Conservation (phyloP, 768 basidiomycete species). For the Leccinum aurantiacum region DNA sequence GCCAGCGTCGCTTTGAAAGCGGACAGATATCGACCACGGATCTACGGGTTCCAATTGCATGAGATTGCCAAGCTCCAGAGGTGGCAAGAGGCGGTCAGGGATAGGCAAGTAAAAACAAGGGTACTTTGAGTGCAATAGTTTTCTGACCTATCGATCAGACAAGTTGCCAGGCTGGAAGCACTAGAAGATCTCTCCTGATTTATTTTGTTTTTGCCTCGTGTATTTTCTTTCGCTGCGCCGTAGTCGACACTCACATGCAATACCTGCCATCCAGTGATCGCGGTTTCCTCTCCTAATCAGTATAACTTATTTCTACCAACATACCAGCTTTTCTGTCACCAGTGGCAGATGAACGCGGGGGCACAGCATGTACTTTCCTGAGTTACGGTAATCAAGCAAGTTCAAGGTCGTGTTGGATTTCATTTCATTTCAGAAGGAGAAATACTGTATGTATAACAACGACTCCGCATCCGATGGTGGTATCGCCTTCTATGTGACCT, state of each 20-base stretch:
- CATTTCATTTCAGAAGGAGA: not conserved
- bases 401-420: not conserved
- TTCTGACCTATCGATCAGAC: slow-evolving; percentile 32
- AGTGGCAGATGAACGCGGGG: not conserved
- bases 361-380: not conserved
- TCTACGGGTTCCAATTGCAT: slow-evolving; percentile 96
- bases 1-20: slow-evolving; percentile 83
- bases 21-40: slow-evolving; percentile 88
- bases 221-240: slow-evolving; percentile 6
- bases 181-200: slow-evolving; percentile 38
- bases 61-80: slow-evolving; percentile 91
- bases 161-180: slow-evolving; percentile 51
- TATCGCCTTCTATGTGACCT: not conserved
- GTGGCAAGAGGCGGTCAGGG: slow-evolving; percentile 94
- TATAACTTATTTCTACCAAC: not conserved
- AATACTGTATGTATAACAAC: not conserved
- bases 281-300: not conserved
- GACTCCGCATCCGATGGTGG: not conserved
- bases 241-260: slow-evolving; percentile 7
- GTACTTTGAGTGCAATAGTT: not conserved
- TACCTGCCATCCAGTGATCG: not conserved
- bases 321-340: not conserved
- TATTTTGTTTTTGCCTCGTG: not conserved
- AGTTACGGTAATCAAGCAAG: not conserved
- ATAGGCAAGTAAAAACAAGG: slow-evolving; percentile 51